Percentiles rank a stretch among this genome's conserved stretches.
These are phyloP conservation scores for Entelexis paramagnoliae DNA, from an alignment of 1,139 yeast species.

Conservation along the genomic window DNA sequence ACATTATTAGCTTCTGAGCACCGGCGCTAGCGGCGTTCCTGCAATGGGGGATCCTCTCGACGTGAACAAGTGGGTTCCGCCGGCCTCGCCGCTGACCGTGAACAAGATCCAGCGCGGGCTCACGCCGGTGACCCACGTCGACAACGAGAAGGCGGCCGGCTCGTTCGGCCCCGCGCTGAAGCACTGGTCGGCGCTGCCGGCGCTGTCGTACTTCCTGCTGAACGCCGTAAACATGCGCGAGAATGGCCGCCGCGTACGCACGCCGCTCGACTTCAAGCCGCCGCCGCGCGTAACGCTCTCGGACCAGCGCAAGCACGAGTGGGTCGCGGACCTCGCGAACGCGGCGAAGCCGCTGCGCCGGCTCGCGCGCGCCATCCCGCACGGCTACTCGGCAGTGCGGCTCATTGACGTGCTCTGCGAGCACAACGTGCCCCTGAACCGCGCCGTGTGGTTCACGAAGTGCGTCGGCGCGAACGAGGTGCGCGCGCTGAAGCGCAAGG, in stretches of 20 bases:
- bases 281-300: conserved; percentile 87
- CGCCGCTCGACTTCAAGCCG: conserved; percentile 51
- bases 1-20: neutral
- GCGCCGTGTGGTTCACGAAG: conserved; percentile 85
- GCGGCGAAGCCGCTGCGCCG: conserved; percentile 53
- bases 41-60: conserved; percentile 13
- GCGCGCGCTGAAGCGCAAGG: conserved; percentile 51
- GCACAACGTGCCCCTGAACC: conserved; percentile 55
- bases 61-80: conserved; percentile 18
- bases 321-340: conserved; percentile 74
- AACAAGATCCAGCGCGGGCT: conserved; percentile 51
- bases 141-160: conserved; percentile 49
- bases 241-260: conserved; percentile 49
- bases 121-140: conserved; percentile 44
- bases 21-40: neutral
- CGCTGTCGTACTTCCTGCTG: conserved; percentile 51
- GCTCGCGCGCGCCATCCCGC: conserved; percentile 76
- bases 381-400: conserved; percentile 67
- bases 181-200: conserved; percentile 47
- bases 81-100: conserved; percentile 34
- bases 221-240: conserved; percentile 59
- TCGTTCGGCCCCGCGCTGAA: conserved; percentile 33
- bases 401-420: conserved; percentile 58
- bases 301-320: conserved; percentile 69
- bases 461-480: conserved; percentile 80